phyloP scores from a whole-genome alignment of 2,329 filamentous ascomycete species.

The Rutstroemia sp. region DNA sequence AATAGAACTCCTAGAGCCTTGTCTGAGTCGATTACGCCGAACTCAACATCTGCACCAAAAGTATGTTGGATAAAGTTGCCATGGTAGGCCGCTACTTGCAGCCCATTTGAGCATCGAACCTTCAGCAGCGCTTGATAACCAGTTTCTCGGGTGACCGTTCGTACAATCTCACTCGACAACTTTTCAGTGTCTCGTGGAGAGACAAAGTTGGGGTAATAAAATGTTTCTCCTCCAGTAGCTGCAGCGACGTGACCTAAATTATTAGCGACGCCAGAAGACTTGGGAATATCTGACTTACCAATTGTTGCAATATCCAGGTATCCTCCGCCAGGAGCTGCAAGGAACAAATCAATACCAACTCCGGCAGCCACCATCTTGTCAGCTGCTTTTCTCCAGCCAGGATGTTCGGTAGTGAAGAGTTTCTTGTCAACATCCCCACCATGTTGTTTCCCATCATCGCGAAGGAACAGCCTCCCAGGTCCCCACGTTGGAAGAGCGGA shows the following conservation, averaged over 20 bases:
- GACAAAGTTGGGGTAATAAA: slow-evolving; percentile 96
- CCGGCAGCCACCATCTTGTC: slow-evolving; percentile 83
- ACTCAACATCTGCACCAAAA: slow-evolving; percentile 89
- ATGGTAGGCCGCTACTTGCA: slow-evolving; percentile 90
- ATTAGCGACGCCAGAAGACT: slow-evolving; percentile 8
- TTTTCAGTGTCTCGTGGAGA: slow-evolving; percentile 78
- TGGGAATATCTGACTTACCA: slow-evolving; percentile 42
- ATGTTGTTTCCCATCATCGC: slow-evolving; percentile 81
- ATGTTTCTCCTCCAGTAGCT: slow-evolving; percentile 88
- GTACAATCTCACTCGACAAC: slow-evolving; percentile 76
- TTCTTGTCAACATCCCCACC: slow-evolving; percentile 89
- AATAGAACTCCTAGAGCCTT: slow-evolving; percentile 90
- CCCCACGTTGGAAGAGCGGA: slow-evolving; percentile 88
- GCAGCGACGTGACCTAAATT: slow-evolving; percentile 68
- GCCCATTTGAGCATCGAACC: slow-evolving; percentile 91
- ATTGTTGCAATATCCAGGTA: slow-evolving; percentile 93
- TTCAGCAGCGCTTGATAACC: slow-evolving; percentile 97
- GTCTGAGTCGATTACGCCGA: slow-evolving; percentile 86
- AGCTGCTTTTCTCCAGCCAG: slow-evolving; percentile 77
- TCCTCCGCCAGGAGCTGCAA: slow-evolving; percentile 81
- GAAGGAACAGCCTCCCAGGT: slow-evolving; percentile 73
- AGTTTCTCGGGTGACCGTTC: slow-evolving; percentile 81
- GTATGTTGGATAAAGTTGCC: slow-evolving; percentile 96
- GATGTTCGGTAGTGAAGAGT: slow-evolving; percentile 83
- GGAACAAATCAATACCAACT: slow-evolving; percentile 88